Conservation (phyloP, 805 yeast genomes). For the Kodamaea hsintzibuensis region DNA sequence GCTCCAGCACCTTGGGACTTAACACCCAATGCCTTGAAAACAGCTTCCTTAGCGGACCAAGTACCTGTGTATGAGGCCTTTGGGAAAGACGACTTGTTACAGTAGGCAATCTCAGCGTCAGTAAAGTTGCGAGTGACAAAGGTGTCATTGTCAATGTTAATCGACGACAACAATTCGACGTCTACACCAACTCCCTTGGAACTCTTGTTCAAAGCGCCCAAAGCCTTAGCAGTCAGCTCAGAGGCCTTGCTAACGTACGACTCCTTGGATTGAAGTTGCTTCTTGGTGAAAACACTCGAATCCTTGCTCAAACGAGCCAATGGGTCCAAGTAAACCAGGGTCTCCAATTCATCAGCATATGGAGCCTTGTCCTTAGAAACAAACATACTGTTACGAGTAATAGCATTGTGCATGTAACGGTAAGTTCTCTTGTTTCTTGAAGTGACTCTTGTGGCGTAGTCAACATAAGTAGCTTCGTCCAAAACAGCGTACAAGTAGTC, state of each 20-base stretch:
- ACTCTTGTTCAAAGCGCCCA: conserved; percentile 55
- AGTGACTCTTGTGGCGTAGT: conserved; percentile 68
- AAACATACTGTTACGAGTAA: conserved; percentile 87
- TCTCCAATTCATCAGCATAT: conserved; percentile 84
- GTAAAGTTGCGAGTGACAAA: conserved; percentile 94
- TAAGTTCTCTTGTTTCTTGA: conserved; percentile 87
- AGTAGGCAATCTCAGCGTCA: conserved; percentile 72
- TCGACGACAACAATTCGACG: conserved; percentile 81
- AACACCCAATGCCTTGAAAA: conserved; percentile 91
- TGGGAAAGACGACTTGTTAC: conserved; percentile 69
- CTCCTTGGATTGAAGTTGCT: conserved; percentile 48
- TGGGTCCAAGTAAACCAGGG: conserved; percentile 92
- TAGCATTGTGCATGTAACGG: conserved; percentile 93
- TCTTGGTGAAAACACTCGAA: conserved; percentile 50
- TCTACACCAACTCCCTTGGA: conserved; percentile 91
- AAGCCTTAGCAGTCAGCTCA: conserved; percentile 62
- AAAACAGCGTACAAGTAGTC: conserved; percentile 89
- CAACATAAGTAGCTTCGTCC: conserved; percentile 67
- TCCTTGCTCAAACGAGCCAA: conserved; percentile 67
- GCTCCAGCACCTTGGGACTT: conserved; percentile 95
- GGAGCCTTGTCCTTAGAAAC: conserved; percentile 94
- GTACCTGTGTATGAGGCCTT: conserved; percentile 94
- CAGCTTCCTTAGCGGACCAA: conserved; percentile 99
- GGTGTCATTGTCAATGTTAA: conserved; percentile 86
- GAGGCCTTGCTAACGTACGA: conserved; percentile 50